A percentile compares a stretch with the other conserved stretches of the same genome.
Conservation (phyloP, 345 rosid genomes). For the Gossypium turneri region DNA sequence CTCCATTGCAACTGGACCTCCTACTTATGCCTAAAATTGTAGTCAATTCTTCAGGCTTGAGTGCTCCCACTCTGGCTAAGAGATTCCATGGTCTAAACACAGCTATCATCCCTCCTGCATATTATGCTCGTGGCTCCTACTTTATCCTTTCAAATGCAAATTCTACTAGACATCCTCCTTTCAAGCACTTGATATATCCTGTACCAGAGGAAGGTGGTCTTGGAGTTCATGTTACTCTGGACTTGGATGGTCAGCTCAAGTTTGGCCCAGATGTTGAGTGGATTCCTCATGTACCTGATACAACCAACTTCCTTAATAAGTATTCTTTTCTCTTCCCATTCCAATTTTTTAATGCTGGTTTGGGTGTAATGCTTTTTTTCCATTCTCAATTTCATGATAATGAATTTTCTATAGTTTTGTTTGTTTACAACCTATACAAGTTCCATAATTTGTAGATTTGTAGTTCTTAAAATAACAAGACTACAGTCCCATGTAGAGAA, state of each 20-base stretch:
- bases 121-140: constrained; percentile 86
- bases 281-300: constrained; percentile 53
- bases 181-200: constrained; percentile 72
- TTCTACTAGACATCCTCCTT: constrained; percentile 42
- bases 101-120: constrained; percentile 42
- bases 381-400: not conserved
- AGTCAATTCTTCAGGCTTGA: constrained; percentile 80
- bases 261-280: constrained; percentile 98
- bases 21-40: constrained; percentile 58
- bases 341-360: not conserved
- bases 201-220: constrained; percentile 90
- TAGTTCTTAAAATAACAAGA: not conserved
- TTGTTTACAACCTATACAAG: not conserved
- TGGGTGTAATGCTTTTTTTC: not conserved
- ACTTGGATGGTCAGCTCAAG: constrained; percentile 80
- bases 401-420: constrained; percentile 6
- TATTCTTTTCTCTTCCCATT: constrained; percentile 24
- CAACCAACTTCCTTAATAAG: constrained; percentile 73
- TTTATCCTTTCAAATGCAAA: constrained; percentile 46
- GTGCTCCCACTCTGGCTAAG: constrained; percentile 65
- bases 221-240: constrained; percentile 88
- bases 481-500: constrained; percentile 2
- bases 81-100: constrained; percentile 52
- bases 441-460: not conserved
- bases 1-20: constrained; percentile 43